A percentile compares a stretch with the other conserved stretches of the same genome.
Evolutionary conservation across 352 stramenopile species (phyloP).

Genomic region (Blastocystis sp.): DNA sequence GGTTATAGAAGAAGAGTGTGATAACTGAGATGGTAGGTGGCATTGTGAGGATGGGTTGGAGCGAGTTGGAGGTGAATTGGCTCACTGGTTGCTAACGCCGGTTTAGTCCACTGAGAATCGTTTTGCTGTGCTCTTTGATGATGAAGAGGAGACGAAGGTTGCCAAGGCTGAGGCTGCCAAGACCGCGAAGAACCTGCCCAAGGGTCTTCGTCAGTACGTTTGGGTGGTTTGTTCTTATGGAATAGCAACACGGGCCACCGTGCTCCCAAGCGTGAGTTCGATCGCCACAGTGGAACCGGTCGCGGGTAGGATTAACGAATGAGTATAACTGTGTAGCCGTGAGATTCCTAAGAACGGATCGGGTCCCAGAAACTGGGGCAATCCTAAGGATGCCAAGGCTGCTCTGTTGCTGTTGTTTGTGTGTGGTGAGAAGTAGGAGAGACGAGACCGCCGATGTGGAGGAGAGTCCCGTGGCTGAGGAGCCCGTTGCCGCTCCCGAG

Average conservation of each 20-base stretch:
- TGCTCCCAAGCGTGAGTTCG: constrained; percentile 30
- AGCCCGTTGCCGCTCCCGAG: not conserved
- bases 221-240: too few species aligned
- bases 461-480: not conserved
- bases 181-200: not conserved
- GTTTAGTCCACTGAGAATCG: constrained; percentile 35
- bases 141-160: not conserved
- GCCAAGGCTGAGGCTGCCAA: not conserved
- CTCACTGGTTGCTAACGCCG: not conserved
- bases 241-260: not conserved
- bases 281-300: constrained; percentile 42
- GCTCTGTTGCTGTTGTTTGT: not conserved
- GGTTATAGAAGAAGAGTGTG: too few species aligned
- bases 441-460: not conserved
- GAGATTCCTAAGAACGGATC: constrained; percentile 54
- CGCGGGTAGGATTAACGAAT: not conserved
- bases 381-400: constrained; percentile 39
- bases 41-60: too few species aligned
- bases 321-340: constrained; percentile 6
- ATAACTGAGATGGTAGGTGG: too few species aligned
- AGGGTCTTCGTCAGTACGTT: too few species aligned
- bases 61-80: too few species aligned
- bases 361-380: constrained; percentile 38
- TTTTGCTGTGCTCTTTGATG: constrained; percentile 50
- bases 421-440: not conserved